These are phyloP conservation scores for Aspergillus udagawae DNA, from an alignment of 2,329 filamentous ascomycete genomes.

Conservation along the genomic window DNA sequence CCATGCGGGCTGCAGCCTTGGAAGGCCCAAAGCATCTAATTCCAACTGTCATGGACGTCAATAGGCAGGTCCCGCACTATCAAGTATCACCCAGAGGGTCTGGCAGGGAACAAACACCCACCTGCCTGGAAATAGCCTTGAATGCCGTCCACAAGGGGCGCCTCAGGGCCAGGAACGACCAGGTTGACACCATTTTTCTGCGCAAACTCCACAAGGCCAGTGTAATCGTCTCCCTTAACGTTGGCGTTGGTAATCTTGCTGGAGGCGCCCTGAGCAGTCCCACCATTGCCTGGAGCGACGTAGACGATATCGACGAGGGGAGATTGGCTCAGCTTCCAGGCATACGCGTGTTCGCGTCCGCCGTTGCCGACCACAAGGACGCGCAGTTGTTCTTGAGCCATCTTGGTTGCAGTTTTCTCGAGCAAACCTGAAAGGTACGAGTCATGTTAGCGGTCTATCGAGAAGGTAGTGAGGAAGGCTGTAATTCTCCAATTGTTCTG, in stretches of 20 bases:
- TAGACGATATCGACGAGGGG: conserved; percentile 70
- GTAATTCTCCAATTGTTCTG: not conserved
- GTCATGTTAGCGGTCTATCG: not conserved
- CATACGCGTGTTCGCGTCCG: conserved; percentile 88
- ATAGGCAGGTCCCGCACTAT: not conserved
- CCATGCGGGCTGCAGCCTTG: conserved; percentile 79
- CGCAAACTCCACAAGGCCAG: conserved; percentile 70
- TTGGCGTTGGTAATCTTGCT: conserved; percentile 69
- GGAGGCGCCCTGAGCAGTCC: conserved; percentile 58
- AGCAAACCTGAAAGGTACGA: conserved; percentile 11
- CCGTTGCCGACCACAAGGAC: conserved; percentile 90
- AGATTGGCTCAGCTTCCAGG: conserved; percentile 89
- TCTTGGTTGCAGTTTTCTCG: conserved; percentile 21
- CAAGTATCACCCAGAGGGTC: not conserved
- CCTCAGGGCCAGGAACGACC: conserved; percentile 86
- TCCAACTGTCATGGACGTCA: conserved; percentile 46
- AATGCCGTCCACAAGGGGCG: conserved; percentile 87
- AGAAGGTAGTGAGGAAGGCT: not conserved
- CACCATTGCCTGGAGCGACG: conserved; percentile 75
- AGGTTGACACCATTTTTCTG: conserved; percentile 71
- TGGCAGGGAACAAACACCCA: conserved; percentile 19
- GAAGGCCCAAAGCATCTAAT: conserved; percentile 84
- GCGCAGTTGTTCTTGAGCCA: conserved; percentile 52
- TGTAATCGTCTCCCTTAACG: conserved; percentile 72
- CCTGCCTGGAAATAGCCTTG: conserved; percentile 71